These are phyloP conservation scores for Trichosporon ovoides DNA, from an alignment of 1,284 basidiomycete genomes.

Conservation along the genomic window DNA sequence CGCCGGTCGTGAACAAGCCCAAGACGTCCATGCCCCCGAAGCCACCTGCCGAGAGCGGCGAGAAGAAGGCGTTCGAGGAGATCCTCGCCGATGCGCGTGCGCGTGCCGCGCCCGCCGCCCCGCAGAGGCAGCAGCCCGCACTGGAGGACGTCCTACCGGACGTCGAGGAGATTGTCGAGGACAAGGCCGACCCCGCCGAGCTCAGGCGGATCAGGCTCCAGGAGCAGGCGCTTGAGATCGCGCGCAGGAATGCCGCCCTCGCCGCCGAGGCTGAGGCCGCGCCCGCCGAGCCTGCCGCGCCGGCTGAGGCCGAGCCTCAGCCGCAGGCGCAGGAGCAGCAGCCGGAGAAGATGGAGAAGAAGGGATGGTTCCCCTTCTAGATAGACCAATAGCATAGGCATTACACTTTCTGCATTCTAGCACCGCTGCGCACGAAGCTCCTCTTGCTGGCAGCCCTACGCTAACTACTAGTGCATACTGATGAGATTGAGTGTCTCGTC, in stretches of 20 bases:
- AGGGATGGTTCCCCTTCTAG: slow-evolving; percentile 4
- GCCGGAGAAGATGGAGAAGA: not conserved
- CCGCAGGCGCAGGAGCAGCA: not conserved
- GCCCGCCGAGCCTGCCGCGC: not conserved
- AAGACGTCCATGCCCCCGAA: slow-evolving; percentile 10
- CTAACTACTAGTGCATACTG: not conserved
- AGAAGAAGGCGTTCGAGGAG: not conserved
- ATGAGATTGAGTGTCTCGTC: too few relatives aligned
- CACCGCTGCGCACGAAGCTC: not conserved
- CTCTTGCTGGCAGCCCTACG: too few relatives aligned
- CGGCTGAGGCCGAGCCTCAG: not conserved
- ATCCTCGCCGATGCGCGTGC: not conserved
- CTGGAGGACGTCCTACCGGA: not conserved
- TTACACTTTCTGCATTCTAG: slow-evolving; percentile 4
- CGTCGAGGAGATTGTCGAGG: not conserved
- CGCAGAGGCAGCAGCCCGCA: not conserved
- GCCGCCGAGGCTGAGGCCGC: not conserved
- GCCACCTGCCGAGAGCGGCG: slow-evolving; percentile 6
- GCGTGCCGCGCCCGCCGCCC: not conserved
- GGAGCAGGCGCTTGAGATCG: slow-evolving; percentile 8
- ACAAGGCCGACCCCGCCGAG: not conserved
- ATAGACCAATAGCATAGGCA: slow-evolving; percentile 3
- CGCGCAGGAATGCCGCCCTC: not conserved
- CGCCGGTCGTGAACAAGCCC: slow-evolving; percentile 3
- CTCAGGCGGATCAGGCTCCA: slow-evolving; percentile 1